Evolutionary conservation across 768 basidiomycete species (phyloP).

Genomic region (Hydnomerulius pinastri): DNA sequence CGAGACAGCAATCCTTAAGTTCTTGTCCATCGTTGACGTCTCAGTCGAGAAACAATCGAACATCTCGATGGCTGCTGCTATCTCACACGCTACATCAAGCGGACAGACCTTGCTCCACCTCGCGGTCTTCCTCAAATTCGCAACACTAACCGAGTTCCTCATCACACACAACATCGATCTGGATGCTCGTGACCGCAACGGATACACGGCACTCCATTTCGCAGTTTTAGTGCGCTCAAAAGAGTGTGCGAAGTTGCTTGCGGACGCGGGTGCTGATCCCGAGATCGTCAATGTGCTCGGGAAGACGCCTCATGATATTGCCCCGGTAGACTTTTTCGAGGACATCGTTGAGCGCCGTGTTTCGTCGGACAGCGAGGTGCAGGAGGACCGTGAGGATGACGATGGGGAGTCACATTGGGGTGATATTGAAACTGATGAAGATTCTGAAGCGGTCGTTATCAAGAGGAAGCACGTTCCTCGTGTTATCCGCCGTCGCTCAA

Average conservation of each 20-base stretch:
- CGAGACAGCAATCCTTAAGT: slow-evolving; percentile 75
- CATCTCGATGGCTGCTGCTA: slow-evolving; percentile 50
- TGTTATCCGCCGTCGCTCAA: slow-evolving; percentile 32
- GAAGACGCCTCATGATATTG: slow-evolving; percentile 66
- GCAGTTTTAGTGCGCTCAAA: slow-evolving; percentile 68
- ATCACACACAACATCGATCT: slow-evolving; percentile 72
- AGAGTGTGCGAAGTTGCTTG: slow-evolving; percentile 63
- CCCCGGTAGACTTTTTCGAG: slow-evolving; percentile 46
- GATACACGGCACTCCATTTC: slow-evolving; percentile 88
- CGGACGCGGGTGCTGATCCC: slow-evolving; percentile 79
- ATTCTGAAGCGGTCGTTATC: slow-evolving; percentile 34
- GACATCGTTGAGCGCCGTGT: slow-evolving; percentile 25
- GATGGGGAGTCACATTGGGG: slow-evolving; percentile 67
- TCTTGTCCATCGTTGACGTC: slow-evolving; percentile 77
- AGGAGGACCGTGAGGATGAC: slow-evolving; percentile 29
- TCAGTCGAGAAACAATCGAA: slow-evolving; percentile 45
- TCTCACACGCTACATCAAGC: slow-evolving; percentile 69
- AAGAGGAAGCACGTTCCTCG: slow-evolving; percentile 37
- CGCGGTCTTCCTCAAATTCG: slow-evolving; percentile 77
- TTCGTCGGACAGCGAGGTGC: slow-evolving; percentile 26
- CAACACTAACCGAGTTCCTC: slow-evolving; percentile 69
- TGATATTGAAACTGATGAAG: slow-evolving; percentile 70
- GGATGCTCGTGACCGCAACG: slow-evolving; percentile 86
- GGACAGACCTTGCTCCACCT: slow-evolving; percentile 92
- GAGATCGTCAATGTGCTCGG: slow-evolving; percentile 76